Conservation (phyloP, 768 basidiomycete genomes). For the Nevesoporus exiguus region DNA sequence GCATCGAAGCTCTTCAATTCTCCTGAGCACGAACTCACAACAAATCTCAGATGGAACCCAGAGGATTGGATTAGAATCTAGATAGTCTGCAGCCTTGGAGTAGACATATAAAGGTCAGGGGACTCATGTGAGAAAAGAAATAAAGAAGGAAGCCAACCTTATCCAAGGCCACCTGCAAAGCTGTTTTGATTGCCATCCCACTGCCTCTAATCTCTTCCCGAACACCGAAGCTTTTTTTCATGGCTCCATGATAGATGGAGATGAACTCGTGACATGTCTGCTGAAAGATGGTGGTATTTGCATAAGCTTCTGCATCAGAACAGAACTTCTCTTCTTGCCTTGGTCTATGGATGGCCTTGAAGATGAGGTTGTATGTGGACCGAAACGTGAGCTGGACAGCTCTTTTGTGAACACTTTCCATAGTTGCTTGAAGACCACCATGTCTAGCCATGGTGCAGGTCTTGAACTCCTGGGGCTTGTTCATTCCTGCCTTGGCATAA, state of each 20-base stretch:
- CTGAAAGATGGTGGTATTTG: neutral
- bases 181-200: neutral
- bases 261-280: neutral
- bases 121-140: too few species aligned
- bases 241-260: neutral
- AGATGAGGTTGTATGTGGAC: constrained; percentile 1
- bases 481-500: constrained; percentile 4
- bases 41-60: constrained; percentile 2
- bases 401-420: neutral
- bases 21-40: constrained; percentile 1
- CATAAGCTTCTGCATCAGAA: constrained; percentile 1
- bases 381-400: neutral
- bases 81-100: constrained; percentile 2
- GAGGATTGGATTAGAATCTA: constrained; percentile 1
- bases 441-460: constrained; percentile 9
- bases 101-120: too few species aligned
- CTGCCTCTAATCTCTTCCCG: constrained; percentile 5
- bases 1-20: constrained; percentile 1
- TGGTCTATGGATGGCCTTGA: neutral
- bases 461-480: constrained; percentile 5
- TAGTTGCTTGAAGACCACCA: constrained; percentile 1
- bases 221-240: neutral
- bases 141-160: too few species aligned
- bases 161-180: too few species aligned
- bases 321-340: constrained; percentile 8